Percentiles rank a stretch among this genome's conserved stretches.
phyloP scores from a whole-genome alignment of 257 asterid genomes.

The Primulina tabacum region DNA sequence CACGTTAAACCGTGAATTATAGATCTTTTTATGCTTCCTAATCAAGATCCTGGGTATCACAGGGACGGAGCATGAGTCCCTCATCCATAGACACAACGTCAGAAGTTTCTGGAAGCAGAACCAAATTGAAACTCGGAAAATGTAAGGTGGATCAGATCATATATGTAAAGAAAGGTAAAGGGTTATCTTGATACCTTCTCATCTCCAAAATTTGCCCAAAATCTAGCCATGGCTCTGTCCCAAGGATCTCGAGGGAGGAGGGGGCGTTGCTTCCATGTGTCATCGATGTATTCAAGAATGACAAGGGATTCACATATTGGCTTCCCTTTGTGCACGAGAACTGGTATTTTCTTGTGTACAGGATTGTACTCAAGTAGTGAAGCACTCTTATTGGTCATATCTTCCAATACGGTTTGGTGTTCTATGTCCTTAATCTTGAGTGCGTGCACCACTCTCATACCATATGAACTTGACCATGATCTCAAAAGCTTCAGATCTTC shows the following conservation, averaged over 20 bases:
- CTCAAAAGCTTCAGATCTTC: conserved; percentile 63
- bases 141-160: background rate
- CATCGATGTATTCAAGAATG: conserved; percentile 73
- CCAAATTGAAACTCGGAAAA: background rate
- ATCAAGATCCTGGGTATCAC: background rate
- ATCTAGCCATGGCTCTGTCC: conserved; percentile 56
- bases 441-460: conserved; percentile 52
- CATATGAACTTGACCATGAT: conserved; percentile 66
- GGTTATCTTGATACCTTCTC: conserved; percentile 42
- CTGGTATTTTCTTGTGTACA: conserved; percentile 51
- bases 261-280: conserved; percentile 60
- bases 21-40: background rate
- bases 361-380: conserved; percentile 59
- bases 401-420: conserved; percentile 49
- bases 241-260: conserved; percentile 64
- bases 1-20: background rate
- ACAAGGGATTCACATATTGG: conserved; percentile 68
- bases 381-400: conserved; percentile 51
- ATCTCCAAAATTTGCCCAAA: conserved; percentile 74
- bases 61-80: background rate
- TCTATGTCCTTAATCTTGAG: conserved; percentile 56
- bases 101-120: background rate
- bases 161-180: background rate
- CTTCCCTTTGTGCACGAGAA: conserved; percentile 67
- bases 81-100: background rate